Conservation (phyloP, 1,284 basidiomycete species). For the Lentinula novae-zelandiae region DNA sequence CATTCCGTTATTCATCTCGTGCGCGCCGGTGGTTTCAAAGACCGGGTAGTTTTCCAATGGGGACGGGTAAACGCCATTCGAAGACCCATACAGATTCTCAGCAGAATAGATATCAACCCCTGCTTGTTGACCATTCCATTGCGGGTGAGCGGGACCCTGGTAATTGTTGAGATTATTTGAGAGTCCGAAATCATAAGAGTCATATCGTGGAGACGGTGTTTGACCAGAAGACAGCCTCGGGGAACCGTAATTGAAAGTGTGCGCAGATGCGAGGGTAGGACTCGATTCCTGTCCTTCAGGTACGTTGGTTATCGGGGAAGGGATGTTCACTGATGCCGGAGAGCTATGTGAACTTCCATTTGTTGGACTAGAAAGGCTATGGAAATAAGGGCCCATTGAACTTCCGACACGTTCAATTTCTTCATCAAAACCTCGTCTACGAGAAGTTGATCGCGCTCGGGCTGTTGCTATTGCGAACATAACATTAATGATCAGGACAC, state of each 20-base stretch:
- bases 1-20: constrained; percentile 32
- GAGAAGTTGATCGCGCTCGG: constrained; percentile 69
- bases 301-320: constrained; percentile 59
- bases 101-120: constrained; percentile 16
- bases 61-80: constrained; percentile 37
- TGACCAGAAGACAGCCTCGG: constrained; percentile 45
- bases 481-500: constrained; percentile 14
- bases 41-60: constrained; percentile 47
- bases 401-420: constrained; percentile 41
- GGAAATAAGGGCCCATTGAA: constrained; percentile 35
- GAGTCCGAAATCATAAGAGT: constrained; percentile 46
- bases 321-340: constrained; percentile 64
- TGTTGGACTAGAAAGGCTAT: constrained; percentile 49
- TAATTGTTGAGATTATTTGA: constrained; percentile 35
- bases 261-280: constrained; percentile 34
- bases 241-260: constrained; percentile 37
- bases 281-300: constrained; percentile 41
- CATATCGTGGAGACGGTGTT: constrained; percentile 44
- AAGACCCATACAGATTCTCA: constrained; percentile 37
- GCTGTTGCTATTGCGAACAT: constrained; percentile 40
- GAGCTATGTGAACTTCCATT: constrained; percentile 64
- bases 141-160: constrained; percentile 27
- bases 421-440: constrained; percentile 68
- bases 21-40: constrained; percentile 31
- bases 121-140: constrained; percentile 40